These are phyloP conservation scores for Arabidopsis arenosa DNA, from an alignment of 345 rosid genomes.

Conservation along the genomic window DNA sequence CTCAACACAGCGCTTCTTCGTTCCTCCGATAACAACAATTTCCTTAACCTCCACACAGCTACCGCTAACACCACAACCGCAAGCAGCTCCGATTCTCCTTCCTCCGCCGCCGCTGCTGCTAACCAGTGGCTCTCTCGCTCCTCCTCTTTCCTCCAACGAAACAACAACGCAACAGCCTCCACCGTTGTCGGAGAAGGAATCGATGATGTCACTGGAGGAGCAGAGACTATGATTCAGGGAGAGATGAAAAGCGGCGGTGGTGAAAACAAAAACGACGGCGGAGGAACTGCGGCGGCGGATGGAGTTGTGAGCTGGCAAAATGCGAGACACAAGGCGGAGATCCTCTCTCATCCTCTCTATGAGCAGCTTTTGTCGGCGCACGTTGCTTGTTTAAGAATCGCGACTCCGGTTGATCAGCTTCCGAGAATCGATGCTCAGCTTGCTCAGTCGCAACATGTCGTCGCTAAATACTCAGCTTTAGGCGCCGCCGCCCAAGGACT, in stretches of 20 bases:
- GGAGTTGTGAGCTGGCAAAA: conserved; percentile 81
- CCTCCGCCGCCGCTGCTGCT: conserved; percentile 50
- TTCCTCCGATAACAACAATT: conserved; percentile 50
- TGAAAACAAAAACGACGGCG: conserved; percentile 46
- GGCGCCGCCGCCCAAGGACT: conserved; percentile 59
- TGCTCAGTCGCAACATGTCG: conserved; percentile 94
- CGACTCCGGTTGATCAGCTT: conserved; percentile 94
- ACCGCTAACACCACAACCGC: conserved; percentile 46
- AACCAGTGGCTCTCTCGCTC: conserved; percentile 84
- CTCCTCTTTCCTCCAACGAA: conserved; percentile 51
- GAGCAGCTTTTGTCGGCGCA: conserved; percentile 94
- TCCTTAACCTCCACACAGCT: conserved; percentile 79
- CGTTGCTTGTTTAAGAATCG: conserved; percentile 86
- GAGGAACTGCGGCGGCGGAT: conserved; percentile 51
- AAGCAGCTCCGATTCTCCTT: conserved; percentile 51
- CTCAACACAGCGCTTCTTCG: conserved; percentile 87
- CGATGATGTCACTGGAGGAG: conserved; percentile 57
- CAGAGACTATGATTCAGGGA: conserved; percentile 55
- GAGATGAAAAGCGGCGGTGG: conserved; percentile 32
- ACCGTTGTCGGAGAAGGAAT: conserved; percentile 58
- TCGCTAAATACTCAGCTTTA: conserved; percentile 78
- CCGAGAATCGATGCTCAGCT: conserved; percentile 97
- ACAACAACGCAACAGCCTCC: conserved; percentile 57
- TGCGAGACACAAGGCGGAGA: conserved; percentile 87
- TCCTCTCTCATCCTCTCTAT: conserved; percentile 84